Evolutionary conservation across 305 asterid genomes (phyloP).

Genomic region (Fraxinus sp.): DNA sequence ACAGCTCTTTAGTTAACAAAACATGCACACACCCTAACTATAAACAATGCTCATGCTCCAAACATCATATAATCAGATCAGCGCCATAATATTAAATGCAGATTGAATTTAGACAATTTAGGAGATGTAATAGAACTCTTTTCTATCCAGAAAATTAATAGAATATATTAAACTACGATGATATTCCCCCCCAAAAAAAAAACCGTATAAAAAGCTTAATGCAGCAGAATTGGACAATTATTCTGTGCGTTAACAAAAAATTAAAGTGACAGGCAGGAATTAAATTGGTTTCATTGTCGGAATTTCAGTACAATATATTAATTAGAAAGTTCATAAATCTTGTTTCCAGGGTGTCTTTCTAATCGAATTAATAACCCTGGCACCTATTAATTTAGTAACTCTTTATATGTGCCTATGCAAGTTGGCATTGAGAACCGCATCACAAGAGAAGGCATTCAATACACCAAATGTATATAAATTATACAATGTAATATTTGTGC

Average conservation of each 20-base stretch:
- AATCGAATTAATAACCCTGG: background rate
- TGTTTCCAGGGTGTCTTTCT: background rate
- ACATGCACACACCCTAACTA: background rate
- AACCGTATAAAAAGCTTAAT: conserved; percentile 1
- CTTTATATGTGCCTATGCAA: background rate
- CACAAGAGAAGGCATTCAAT: background rate
- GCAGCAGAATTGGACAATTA: background rate
- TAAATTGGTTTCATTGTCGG: background rate
- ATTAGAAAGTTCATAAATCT: background rate
- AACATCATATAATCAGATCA: conserved; percentile 13
- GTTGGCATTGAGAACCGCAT: background rate
- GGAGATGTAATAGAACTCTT: conserved; percentile 1
- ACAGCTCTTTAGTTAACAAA: background rate
- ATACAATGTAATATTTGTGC: background rate
- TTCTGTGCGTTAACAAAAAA: background rate
- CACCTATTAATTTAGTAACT: background rate
- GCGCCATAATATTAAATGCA: conserved; percentile 15
- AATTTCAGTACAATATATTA: background rate
- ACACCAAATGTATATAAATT: background rate
- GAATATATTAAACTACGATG: background rate
- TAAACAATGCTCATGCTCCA: background rate
- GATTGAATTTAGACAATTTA: conserved; percentile 8
- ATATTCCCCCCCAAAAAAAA: background rate
- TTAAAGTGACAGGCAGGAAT: background rate
- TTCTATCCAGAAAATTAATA: conserved; percentile 1